Conservation (phyloP, 1,139 yeast genomes). For the Eremothecium sinecaudum region DNA sequence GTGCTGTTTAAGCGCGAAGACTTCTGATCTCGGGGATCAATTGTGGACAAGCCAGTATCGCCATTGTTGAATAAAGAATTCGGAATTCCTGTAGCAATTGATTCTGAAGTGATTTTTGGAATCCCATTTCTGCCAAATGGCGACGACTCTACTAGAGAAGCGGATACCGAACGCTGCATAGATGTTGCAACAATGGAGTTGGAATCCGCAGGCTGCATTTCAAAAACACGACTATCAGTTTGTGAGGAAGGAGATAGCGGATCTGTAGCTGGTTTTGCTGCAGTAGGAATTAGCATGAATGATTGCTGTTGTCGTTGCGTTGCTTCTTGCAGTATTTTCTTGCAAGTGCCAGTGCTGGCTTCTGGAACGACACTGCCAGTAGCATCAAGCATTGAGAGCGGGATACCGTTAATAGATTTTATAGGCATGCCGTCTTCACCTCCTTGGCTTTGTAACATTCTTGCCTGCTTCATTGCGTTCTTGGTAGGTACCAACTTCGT, state of each 20-base stretch:
- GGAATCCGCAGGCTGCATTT: neutral
- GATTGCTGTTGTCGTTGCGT: neutral
- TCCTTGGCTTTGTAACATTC: constrained; percentile 30
- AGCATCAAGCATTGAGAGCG: constrained; percentile 68
- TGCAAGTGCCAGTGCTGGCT: neutral
- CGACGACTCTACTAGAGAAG: constrained; percentile 8
- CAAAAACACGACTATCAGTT: neutral
- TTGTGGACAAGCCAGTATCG: neutral
- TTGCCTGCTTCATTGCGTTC: constrained; percentile 44
- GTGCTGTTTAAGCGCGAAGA: constrained; percentile 1
- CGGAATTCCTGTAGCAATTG: constrained; percentile 11
- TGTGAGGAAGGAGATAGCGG: neutral
- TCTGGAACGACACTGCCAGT: constrained; percentile 51
- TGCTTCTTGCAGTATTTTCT: neutral
- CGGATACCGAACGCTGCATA: constrained; percentile 11
- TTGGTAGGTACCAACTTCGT: constrained; percentile 85
- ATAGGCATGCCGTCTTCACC: constrained; percentile 19
- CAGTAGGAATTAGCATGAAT: neutral
- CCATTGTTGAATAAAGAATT: constrained; percentile 16
- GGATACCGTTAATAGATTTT: constrained; percentile 59
- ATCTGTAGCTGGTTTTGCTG: too few species aligned
- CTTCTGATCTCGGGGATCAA: neutral
- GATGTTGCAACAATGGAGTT: neutral
- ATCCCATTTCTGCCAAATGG: constrained; percentile 5
- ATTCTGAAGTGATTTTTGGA: constrained; percentile 6